Percentiles rank a stretch among this genome's conserved stretches.
Conservation (phyloP, 345 rosid genomes). For the Laguncularia racemosa region DNA sequence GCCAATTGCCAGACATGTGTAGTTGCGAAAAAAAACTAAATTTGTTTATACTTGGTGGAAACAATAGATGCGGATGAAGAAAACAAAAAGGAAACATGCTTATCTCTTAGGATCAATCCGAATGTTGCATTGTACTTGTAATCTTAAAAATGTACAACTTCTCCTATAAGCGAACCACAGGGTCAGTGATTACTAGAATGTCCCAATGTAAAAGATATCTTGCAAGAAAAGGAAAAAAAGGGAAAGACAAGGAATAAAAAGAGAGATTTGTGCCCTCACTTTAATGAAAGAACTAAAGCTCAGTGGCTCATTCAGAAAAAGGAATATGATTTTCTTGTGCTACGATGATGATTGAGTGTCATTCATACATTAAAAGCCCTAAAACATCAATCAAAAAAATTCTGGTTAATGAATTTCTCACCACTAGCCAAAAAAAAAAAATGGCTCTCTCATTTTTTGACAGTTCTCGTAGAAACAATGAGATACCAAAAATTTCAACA, state of each 20-base stretch:
- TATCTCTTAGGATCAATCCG: slow-evolving; percentile 30
- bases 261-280: neutral
- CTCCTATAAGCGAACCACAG: slow-evolving; percentile 25
- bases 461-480: too few relatives aligned
- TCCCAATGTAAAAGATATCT: neutral
- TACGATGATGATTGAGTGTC: too few relatives aligned
- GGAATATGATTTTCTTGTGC: too few relatives aligned
- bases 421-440: too few relatives aligned
- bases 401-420: too few relatives aligned
- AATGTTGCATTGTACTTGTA: slow-evolving; percentile 23
- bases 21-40: slow-evolving; percentile 4
- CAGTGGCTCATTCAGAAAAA: too few relatives aligned
- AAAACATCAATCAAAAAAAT: too few relatives aligned
- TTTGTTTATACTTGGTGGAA: slow-evolving; percentile 5
- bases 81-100: slow-evolving; percentile 20
- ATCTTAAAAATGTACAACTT: slow-evolving; percentile 21
- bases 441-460: too few relatives aligned
- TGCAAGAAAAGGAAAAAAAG: too few relatives aligned
- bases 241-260: neutral
- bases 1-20: slow-evolving; percentile 8
- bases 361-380: too few relatives aligned
- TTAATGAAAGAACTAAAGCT: neutral
- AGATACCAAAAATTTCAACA: too few relatives aligned
- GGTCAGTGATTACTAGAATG: slow-evolving; percentile 12
- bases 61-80: neutral